phyloP scores from a whole-genome alignment of 257 asterid genomes.

The Solanum pinnatisectum region DNA sequence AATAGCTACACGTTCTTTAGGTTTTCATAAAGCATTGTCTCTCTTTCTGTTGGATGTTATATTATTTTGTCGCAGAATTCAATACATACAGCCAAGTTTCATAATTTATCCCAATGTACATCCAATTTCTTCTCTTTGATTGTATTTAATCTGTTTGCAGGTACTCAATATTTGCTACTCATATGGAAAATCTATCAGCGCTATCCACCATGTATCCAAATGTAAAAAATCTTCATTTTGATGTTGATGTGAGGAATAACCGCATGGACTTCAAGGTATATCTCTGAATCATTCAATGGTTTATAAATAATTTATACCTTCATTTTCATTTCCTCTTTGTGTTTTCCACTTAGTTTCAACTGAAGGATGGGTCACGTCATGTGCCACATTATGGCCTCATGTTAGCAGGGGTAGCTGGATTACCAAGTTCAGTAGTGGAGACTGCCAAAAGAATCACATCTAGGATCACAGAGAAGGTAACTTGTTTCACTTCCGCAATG shows the following conservation, averaged over 20 bases:
- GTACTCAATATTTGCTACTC: slow-evolving; percentile 91
- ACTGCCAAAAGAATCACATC: slow-evolving; percentile 66
- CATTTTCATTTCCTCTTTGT: not conserved
- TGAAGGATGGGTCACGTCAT: slow-evolving; percentile 78
- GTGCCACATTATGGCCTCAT: slow-evolving; percentile 91
- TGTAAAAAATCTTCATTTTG: slow-evolving; percentile 81
- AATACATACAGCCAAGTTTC: not conserved
- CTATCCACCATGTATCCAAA: slow-evolving; percentile 80
- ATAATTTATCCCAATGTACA: not conserved
- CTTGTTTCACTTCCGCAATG: not conserved
- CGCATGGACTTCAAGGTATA: slow-evolving; percentile 92
- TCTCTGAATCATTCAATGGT: not conserved
- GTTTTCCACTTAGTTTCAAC: slow-evolving; percentile 51
- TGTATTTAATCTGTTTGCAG: slow-evolving; percentile 20
- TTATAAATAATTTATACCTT: not conserved
- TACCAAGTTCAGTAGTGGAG: slow-evolving; percentile 69
- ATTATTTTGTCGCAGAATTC: not conserved
- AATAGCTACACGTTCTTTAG: not conserved
- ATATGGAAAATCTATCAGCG: slow-evolving; percentile 86
- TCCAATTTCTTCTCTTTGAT: not conserved
- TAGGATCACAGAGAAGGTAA: slow-evolving; percentile 58
- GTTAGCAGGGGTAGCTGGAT: slow-evolving; percentile 92
- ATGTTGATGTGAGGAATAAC: slow-evolving; percentile 68
- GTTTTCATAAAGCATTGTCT: not conserved
- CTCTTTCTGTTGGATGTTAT: not conserved